Evolutionary conservation across 2,329 filamentous ascomycete genomes (phyloP), one percentile per base, ranked within the genome.

Genomic region (Ramichloridium luteum): DNA sequence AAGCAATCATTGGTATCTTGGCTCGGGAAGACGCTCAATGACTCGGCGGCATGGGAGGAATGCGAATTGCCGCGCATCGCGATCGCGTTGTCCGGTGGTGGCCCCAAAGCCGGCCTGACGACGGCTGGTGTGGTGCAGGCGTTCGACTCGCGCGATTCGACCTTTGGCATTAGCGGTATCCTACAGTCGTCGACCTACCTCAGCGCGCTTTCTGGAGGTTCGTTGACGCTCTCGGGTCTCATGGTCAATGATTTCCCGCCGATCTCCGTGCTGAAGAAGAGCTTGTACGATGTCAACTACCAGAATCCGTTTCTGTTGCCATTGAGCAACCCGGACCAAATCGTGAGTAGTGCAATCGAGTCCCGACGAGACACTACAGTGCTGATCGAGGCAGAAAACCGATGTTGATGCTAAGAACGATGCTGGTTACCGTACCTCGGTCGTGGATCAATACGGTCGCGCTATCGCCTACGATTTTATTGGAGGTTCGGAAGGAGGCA

Each of bases 241-340:
- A 40, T 40, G 35, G 28, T 28, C 18, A 40, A 40, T 31, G 28
- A 40, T 13, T 40, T 40, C 17, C 34, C 31, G n/a, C 22, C 32
- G 16, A 20, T 40, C 4, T 40, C 37, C 3, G 33, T 31, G 15
- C 27, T 40, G 17, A 26, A 29, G 17, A 30, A 18, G 15, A 30
- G 28, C 4, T 16, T 40, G 6, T 27, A 31, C 12, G 28, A 40
- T n/a, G 5, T 30, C 16, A 40, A n/a, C 22, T 40, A 40, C 16
- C 37, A 37, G 18, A 40, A 40, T 16, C 16, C 28, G 6, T 37
- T 32, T 23, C 20, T 8, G 20, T n/a, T 23, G 8, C 20, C 20
- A 8, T 8, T 23, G 8, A n/a, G 8, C 8, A 23, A 23, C 20
- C 8, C 20, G 8, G 20, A 23, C n/a, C 20, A 23, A n/a, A 23